phyloP scores from a whole-genome alignment of 2,329 filamentous ascomycete species.

The Fusarium verticillioides region DNA sequence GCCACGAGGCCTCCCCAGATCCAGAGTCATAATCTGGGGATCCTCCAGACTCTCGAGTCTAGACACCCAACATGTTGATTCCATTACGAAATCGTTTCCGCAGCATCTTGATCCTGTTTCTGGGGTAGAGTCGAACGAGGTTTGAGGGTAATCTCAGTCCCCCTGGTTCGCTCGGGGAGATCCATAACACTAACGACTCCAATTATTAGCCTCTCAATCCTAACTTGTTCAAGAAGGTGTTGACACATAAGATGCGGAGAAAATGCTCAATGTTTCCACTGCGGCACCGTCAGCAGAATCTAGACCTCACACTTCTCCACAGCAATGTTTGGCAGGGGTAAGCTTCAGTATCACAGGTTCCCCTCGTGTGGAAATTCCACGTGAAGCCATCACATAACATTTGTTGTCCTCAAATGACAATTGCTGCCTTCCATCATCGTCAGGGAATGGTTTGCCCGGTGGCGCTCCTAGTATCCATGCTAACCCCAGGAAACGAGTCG shows the following conservation, averaged over 20 bases:
- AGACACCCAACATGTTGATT: conserved; percentile 24
- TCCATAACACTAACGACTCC: conserved; percentile 29
- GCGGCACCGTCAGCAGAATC: conserved; percentile 30
- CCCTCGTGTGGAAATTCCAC: conserved; percentile 1
- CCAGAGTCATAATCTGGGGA: conserved; percentile 24
- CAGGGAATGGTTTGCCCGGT: conserved; percentile 15
- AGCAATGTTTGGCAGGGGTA: background rate
- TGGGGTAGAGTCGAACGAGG: conserved; percentile 23
- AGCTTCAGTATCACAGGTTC: background rate
- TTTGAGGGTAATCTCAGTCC: conserved; percentile 23
- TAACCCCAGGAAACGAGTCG: conserved; percentile 21
- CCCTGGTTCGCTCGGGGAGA: conserved; percentile 21
- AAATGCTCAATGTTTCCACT: conserved; percentile 27
- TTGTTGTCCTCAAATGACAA: conserved; percentile 3
- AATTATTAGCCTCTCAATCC: conserved; percentile 33
- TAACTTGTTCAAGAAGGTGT: conserved; percentile 32
- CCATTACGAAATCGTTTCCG: conserved; percentile 39
- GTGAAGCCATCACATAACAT: conserved; percentile 23
- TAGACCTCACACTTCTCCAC: conserved; percentile 28
- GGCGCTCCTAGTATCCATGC: conserved; percentile 27
- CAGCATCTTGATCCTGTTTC: conserved; percentile 20
- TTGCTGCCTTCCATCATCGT: background rate
- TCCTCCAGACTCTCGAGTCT: conserved; percentile 35
- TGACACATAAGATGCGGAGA: conserved; percentile 32
- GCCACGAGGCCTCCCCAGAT: conserved; percentile 28